Percentiles rank a stretch among this genome's conserved stretches.
Evolutionary conservation across 257 asterid species (phyloP).

Genomic region (Rauvolfia tetraphylla): DNA sequence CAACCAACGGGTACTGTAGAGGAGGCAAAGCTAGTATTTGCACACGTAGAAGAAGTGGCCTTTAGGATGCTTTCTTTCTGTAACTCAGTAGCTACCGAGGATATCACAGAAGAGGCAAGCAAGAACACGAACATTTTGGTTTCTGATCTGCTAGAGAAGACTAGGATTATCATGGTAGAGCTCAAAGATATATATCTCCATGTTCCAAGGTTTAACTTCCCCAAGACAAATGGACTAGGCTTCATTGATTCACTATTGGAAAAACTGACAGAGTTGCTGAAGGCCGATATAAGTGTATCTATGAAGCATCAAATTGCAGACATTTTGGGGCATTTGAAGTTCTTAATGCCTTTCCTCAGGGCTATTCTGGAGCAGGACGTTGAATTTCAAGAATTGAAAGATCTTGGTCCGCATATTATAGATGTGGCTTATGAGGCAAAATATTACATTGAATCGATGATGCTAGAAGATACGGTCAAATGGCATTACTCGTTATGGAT

Average conservation of each 20-base stretch:
- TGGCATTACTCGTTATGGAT: constrained; percentile 4
- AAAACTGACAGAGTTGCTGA: constrained; percentile 8
- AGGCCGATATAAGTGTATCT: not conserved
- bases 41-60: not conserved
- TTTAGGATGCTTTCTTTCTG: too few relatives aligned
- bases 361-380: not conserved
- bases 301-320: constrained; percentile 6
- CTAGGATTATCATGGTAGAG: not conserved
- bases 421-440: constrained; percentile 6
- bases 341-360: not conserved
- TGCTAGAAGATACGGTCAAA: not conserved
- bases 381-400: not conserved
- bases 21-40: not conserved
- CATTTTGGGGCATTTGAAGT: not conserved
- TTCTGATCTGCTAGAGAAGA: constrained; percentile 5
- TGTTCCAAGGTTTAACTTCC: constrained; percentile 5
- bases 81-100: not conserved
- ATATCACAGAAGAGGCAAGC: not conserved
- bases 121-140: not conserved
- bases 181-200: not conserved
- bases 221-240: not conserved
- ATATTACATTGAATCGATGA: not conserved
- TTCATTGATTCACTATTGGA: not conserved
- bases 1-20: not conserved
- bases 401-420: not conserved